phyloP scores from a whole-genome alignment of 1,139 yeast species.

The Dujonia santamariae region DNA sequence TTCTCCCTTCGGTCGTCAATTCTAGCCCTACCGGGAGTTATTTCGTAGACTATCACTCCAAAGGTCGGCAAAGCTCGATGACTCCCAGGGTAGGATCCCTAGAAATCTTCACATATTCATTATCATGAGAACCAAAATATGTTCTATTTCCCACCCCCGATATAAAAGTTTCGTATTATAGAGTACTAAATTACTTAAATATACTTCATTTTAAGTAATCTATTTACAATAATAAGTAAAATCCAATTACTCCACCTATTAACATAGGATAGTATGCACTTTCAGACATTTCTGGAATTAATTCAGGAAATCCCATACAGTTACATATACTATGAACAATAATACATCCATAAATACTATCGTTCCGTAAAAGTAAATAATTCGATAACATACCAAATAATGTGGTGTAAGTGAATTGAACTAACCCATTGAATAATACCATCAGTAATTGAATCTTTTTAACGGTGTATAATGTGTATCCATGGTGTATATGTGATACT shows the following conservation, averaged over 20 bases:
- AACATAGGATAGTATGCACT: constrained; percentile 40
- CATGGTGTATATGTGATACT: constrained; percentile 90
- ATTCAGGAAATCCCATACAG: constrained; percentile 69
- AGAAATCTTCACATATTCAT: too few species aligned
- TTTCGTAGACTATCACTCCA: too few species aligned
- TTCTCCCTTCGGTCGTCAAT: too few species aligned
- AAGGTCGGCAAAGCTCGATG: too few species aligned
- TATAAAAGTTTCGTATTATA: too few species aligned
- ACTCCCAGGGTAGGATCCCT: too few species aligned
- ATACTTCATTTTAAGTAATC: too few species aligned
- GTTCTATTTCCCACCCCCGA: too few species aligned
- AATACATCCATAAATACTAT: constrained; percentile 61
- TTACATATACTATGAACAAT: constrained; percentile 75
- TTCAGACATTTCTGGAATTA: constrained; percentile 18
- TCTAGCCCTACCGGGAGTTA: too few species aligned
- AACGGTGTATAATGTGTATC: constrained; percentile 45
- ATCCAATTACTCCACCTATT: constrained; percentile 40
- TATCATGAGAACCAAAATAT: too few species aligned
- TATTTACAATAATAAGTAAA: constrained; percentile 15
- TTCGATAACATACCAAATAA: constrained; percentile 78
- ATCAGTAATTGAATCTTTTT: constrained; percentile 21
- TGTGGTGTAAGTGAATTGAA: constrained; percentile 73
- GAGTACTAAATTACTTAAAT: too few species aligned
- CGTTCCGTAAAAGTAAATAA: constrained; percentile 49
- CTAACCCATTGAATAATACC: constrained; percentile 39